Evolutionary conservation across 306 rosid genomes (phyloP), one percentile per base, ranked within the genome.

Genomic region (Pyrus pyrifolia): DNA sequence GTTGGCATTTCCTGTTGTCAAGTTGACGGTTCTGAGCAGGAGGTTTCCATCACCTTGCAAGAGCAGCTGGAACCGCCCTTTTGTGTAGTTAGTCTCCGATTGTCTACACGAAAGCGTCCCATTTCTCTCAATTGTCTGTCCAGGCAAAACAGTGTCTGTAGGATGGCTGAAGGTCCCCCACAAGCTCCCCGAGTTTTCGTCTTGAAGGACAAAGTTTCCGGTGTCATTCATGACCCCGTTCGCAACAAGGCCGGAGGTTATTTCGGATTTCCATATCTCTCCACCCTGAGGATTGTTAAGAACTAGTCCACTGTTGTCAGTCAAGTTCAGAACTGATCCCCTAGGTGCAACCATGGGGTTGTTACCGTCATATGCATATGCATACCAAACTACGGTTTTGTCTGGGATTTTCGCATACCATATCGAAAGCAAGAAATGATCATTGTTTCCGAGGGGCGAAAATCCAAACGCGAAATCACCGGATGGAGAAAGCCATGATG

Each of bases 351-450:
- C 59, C 2, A 21, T 1, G n/a, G 59, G 22, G n/a, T 53, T 7
- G 7, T 63, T 9, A 27, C 10, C 8, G 7, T 21, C 9, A 53
- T 5, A 35, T 11, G 93, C 9, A 53, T 5, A 35, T 11, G 93
- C 81, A 73, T 45, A 67, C 93, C 93, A 88, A 67, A 87, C 81
- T 9, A 85, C 1, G 51, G 89, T 83, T 63, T 45, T 12, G 4
- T 84, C 83, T 0, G 87, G 81, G 62, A 91, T 76, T 4, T 72
- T 85, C 74, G 72, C 29, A 61, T 76, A 91, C 96, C 96, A 88
- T 14, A 82, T 75, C 6, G 89, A 81, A 30, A 88, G 83, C 80
- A 83, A 51, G 76, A 72, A 91, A 14, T 63, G 27, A 38, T 18
- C 52, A 1, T 70, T 74, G 25, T 13, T 66, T 3, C 53, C 73